A percentile compares a stretch with the other conserved stretches of the same genome.
phyloP scores from a whole-genome alignment of 2,329 filamentous ascomycete genomes.

The Pseudogymnoascus pannorum region DNA sequence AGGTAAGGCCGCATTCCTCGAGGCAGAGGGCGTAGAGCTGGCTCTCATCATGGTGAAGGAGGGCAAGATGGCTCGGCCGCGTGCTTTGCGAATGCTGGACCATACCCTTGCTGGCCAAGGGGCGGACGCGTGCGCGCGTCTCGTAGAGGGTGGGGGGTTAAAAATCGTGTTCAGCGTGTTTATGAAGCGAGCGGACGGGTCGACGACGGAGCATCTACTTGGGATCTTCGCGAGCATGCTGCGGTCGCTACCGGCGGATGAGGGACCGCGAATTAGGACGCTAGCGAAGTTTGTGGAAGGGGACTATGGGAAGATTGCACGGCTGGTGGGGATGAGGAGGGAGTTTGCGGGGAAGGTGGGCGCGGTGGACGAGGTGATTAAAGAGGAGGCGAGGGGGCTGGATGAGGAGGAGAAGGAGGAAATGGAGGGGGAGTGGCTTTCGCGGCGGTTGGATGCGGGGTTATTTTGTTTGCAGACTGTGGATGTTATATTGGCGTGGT shows the following conservation, averaged over 20 bases:
- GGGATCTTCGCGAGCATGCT: slow-evolving; percentile 80
- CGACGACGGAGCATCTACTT: slow-evolving; percentile 70
- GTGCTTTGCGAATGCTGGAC: slow-evolving; percentile 75
- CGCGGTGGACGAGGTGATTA: slow-evolving; percentile 56
- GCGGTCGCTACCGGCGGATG: slow-evolving; percentile 69
- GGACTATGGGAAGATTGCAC: slow-evolving; percentile 76
- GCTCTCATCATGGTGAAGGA: slow-evolving; percentile 87
- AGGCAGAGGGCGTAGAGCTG: slow-evolving; percentile 87
- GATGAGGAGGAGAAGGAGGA: slow-evolving; percentile 53
- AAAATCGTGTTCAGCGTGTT: slow-evolving; percentile 82
- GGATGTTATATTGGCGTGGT: slow-evolving; percentile 82
- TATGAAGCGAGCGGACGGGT: slow-evolving; percentile 68
- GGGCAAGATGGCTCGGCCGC: slow-evolving; percentile 71
- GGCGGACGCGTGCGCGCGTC: slow-evolving; percentile 58
- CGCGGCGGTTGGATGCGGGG: slow-evolving; percentile 71
- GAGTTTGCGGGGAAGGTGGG: slow-evolving; percentile 60
- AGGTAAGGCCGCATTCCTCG: slow-evolving; percentile 75
- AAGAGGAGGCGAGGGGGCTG: slow-evolving; percentile 46
- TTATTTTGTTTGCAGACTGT: slow-evolving; percentile 76
- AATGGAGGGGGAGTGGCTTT: slow-evolving; percentile 64
- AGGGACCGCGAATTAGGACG: slow-evolving; percentile 69
- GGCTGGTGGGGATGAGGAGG: slow-evolving; percentile 62
- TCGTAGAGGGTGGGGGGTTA: slow-evolving; percentile 78
- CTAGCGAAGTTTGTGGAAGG: slow-evolving; percentile 95
- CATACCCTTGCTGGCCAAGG: slow-evolving; percentile 64